Evolutionary conservation across 495 filamentous ascomycete species (phyloP).

Genomic region (Aspergillus incahuasiensis): DNA sequence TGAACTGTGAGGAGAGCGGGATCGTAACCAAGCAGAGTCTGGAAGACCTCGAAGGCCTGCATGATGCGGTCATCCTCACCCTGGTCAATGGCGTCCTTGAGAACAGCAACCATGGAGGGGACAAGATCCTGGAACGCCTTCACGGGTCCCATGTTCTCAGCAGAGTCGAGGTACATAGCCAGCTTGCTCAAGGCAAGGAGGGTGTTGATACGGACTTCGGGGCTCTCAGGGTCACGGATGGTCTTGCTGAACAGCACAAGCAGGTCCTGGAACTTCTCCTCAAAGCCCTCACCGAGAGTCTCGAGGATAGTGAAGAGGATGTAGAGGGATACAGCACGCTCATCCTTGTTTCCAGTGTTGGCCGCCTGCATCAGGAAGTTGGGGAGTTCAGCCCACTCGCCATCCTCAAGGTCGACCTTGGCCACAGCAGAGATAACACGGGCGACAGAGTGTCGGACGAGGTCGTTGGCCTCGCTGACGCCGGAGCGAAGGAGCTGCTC

Average conservation of each 20-base stretch:
- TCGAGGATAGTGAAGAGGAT: slow-evolving; percentile 90
- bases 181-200: slow-evolving; percentile 88
- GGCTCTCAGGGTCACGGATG: slow-evolving; percentile 84
- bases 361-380: slow-evolving; percentile 69
- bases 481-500: slow-evolving; percentile 78
- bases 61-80: slow-evolving; percentile 80
- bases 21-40: slow-evolving; percentile 88
- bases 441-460: slow-evolving; percentile 80
- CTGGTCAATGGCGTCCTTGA: slow-evolving; percentile 73
- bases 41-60: slow-evolving; percentile 95
- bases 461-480: slow-evolving; percentile 64
- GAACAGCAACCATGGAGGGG: slow-evolving; percentile 82
- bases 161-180: slow-evolving; percentile 79
- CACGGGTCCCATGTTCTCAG: slow-evolving; percentile 70
- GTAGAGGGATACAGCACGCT: slow-evolving; percentile 87
- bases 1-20: slow-evolving; percentile 75
- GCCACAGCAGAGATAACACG: slow-evolving; percentile 85
- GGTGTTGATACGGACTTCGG: slow-evolving; percentile 89
- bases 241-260: slow-evolving; percentile 82
- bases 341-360: slow-evolving; percentile 61
- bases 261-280: slow-evolving; percentile 69
- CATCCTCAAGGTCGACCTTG: slow-evolving; percentile 77
- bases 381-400: slow-evolving; percentile 80
- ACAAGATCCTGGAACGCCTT: slow-evolving; percentile 69
- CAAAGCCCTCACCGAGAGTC: slow-evolving; percentile 71